phyloP scores from a whole-genome alignment of 345 rosid species.

The Geranium rotundifolium region DNA sequence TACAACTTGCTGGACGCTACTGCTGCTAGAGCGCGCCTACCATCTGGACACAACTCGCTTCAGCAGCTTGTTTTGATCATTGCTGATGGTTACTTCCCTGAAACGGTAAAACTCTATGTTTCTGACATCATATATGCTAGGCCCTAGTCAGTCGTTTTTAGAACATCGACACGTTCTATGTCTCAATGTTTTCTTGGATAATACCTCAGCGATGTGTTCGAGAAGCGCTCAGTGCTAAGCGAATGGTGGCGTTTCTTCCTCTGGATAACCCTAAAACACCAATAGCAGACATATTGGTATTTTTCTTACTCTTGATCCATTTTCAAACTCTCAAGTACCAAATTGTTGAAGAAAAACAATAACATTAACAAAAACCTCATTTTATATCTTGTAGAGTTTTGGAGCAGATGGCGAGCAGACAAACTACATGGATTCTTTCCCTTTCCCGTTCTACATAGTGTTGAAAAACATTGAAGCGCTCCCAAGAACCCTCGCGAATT shows the following conservation, averaged over 20 bases:
- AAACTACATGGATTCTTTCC: conserved; percentile 73
- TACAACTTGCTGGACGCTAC: conserved; percentile 60
- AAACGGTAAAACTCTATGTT: conserved; percentile 36
- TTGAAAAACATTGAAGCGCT: conserved; percentile 73
- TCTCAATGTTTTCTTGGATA: too few species aligned
- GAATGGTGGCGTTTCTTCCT: conserved; percentile 87
- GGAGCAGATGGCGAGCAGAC: conserved; percentile 26
- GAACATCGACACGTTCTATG: too few species aligned
- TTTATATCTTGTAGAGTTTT: conserved; percentile 29
- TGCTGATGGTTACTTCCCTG: conserved; percentile 86
- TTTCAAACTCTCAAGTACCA: too few species aligned
- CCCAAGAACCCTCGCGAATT: conserved; percentile 73
- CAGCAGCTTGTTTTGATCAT: conserved; percentile 91
- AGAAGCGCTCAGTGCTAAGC: conserved; percentile 56
- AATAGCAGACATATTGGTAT: conserved; percentile 58
- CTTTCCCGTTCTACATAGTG: conserved; percentile 78
- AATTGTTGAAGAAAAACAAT: not conserved
- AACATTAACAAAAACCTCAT: not conserved
- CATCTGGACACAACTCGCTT: conserved; percentile 92
- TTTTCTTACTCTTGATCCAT: not conserved
- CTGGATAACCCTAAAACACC: conserved; percentile 64
- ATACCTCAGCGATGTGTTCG: conserved; percentile 40
- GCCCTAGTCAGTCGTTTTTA: too few species aligned
- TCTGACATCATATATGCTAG: too few species aligned
- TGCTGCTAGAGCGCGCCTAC: conserved; percentile 57